Evolutionary conservation across 805 yeast genomes (phyloP), one percentile per base, ranked within the genome.

Genomic region (Blastobotrys muscicola): DNA sequence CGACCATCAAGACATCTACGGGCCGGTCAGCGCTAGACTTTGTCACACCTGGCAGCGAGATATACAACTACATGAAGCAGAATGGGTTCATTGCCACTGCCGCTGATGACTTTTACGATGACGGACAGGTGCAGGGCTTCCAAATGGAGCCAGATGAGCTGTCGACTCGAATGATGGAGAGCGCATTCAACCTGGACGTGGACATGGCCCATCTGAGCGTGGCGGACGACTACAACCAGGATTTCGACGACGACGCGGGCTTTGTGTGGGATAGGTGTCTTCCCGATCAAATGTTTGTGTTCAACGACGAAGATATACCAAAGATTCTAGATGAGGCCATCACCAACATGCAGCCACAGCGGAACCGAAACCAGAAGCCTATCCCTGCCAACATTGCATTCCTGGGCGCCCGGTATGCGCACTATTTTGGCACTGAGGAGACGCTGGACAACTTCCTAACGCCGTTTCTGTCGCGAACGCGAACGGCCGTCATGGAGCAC

Each of bases 21-120:
- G 71, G 72, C 8, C 49, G 63, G 6, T 62, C 66, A 8, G 89
- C 87, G 1, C 61, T 74, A 26, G 78, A 76, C 45, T 56, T 85
- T 47, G 70, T 81, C 3, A 62, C 66, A 15, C 80, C 79, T 1
- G 78, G 73, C 16, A 64, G 78, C 3, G 71, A 69, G n/a, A 66
- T 82, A 50, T 68, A 74, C 48, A 78, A 72, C 31, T 82, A 71
- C 58, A 74, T 79, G 59, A 70, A 72, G 50, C 64, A 46, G 11
- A 45, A 46, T 2, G 65, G 63, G 10, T 46, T 50, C 29, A 50
- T 57, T 15, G 43, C 41, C 2, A 43, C 39, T 16, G 41, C 34
- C 29, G 26, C 33, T 4, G 53, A 46, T 31, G 62, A 58, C 38
- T 57, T 53, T 41, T 59, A 60, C 39, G 41, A 48, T 29, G 50